phyloP scores from a whole-genome alignment of 257 asterid genomes.

The Nicotiana sylvestris region DNA sequence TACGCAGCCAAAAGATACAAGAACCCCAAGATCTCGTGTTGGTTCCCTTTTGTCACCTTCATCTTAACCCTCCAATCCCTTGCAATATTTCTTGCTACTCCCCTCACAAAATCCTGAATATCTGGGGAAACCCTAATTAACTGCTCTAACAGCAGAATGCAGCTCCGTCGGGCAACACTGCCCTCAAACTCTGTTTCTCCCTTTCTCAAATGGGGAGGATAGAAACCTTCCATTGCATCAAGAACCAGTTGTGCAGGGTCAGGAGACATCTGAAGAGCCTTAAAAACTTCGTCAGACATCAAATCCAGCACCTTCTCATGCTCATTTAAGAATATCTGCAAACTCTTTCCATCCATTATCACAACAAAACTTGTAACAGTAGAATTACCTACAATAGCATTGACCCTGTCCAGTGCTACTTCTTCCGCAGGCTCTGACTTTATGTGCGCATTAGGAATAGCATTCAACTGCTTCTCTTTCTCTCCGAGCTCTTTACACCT shows the following conservation, averaged over 20 bases:
- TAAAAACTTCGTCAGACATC: slow-evolving; percentile 32
- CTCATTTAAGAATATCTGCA: slow-evolving; percentile 44
- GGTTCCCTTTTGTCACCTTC: slow-evolving; percentile 7
- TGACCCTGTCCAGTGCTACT: slow-evolving; percentile 13
- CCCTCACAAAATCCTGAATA: slow-evolving; percentile 23
- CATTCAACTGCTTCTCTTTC: slow-evolving; percentile 13
- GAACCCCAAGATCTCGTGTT: slow-evolving; percentile 36
- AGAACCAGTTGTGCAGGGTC: slow-evolving; percentile 57
- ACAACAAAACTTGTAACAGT: slow-evolving; percentile 18
- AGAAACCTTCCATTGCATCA: slow-evolving; percentile 51
- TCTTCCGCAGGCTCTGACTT: slow-evolving; percentile 24
- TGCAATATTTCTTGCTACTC: slow-evolving; percentile 40
- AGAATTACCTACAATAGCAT: not conserved
- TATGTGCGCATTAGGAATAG: slow-evolving; percentile 11
- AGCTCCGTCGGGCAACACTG: slow-evolving; percentile 25
- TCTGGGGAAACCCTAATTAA: slow-evolving; percentile 25
- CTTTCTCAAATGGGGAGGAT: slow-evolving; percentile 16
- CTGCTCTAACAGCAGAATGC: slow-evolving; percentile 42
- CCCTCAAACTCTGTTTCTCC: slow-evolving; percentile 18
- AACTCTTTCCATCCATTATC: slow-evolving; percentile 42
- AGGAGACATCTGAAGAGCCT: slow-evolving; percentile 38
- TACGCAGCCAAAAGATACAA: slow-evolving; percentile 42
- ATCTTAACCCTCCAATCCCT: slow-evolving; percentile 41
- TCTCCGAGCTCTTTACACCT: slow-evolving; percentile 15
- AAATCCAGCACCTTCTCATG: slow-evolving; percentile 32